phyloP scores from a whole-genome alignment of 495 filamentous ascomycete genomes.

The Talaromyces proteolyticus region DNA sequence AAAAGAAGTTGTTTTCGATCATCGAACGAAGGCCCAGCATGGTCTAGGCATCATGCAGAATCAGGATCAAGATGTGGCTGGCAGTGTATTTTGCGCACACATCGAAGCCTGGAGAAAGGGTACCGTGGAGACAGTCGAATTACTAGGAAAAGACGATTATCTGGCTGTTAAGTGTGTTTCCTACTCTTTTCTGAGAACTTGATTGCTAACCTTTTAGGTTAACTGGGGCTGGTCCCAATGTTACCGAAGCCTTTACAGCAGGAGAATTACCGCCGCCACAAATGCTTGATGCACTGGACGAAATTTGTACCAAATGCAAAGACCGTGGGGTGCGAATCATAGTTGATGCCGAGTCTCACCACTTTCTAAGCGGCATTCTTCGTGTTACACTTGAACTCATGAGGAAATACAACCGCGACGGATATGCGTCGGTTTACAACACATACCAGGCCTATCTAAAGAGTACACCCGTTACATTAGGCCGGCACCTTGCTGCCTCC shows the following conservation, averaged over 20 bases:
- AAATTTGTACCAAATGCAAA: constrained; percentile 28
- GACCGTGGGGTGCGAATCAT: constrained; percentile 62
- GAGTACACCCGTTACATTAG: constrained; percentile 52
- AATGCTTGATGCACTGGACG: constrained; percentile 32
- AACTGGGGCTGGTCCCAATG: constrained; percentile 21
- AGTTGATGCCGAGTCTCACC: constrained; percentile 79
- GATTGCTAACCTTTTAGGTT: constrained; percentile 13
- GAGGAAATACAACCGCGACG: constrained; percentile 64
- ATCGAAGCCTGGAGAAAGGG: constrained; percentile 65
- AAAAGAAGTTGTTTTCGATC: constrained; percentile 37
- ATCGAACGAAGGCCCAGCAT: constrained; percentile 20
- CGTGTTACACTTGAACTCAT: constrained; percentile 69
- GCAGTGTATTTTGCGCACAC: constrained; percentile 33
- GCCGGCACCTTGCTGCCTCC: constrained; percentile 56
- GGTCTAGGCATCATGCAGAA: constrained; percentile 17
- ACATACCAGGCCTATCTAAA: constrained; percentile 85
- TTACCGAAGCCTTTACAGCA: constrained; percentile 24
- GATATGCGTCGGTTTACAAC: constrained; percentile 54
- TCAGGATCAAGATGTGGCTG: constrained; percentile 3
- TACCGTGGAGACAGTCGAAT: constrained; percentile 62
- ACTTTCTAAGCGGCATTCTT: constrained; percentile 71
- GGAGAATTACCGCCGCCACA: constrained; percentile 24
- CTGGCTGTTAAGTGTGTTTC: constrained; percentile 66
- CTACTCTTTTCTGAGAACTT: background rate
- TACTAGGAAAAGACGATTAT: constrained; percentile 65